Conservation (phyloP, 805 yeast genomes). For the Candida manassasensis region DNA sequence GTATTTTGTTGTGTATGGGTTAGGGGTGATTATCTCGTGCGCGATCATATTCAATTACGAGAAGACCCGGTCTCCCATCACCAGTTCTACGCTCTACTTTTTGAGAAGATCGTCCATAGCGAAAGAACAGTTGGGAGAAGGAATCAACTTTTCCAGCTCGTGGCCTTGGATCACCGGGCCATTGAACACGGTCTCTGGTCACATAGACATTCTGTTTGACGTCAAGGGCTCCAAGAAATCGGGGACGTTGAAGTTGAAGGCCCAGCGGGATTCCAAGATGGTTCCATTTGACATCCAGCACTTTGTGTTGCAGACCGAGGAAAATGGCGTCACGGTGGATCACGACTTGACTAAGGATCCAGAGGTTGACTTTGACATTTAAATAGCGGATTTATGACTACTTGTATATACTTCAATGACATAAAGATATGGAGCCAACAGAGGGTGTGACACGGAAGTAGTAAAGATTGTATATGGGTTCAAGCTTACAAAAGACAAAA, state of each 20-base stretch:
- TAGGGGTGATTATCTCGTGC: slow-evolving; percentile 37
- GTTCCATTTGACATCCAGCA: slow-evolving; percentile 40
- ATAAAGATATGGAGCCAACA: no score
- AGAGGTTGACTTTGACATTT: slow-evolving; percentile 9
- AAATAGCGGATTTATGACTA: not conserved
- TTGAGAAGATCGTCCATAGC: slow-evolving; percentile 71
- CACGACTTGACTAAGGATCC: slow-evolving; percentile 11
- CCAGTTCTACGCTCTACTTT: slow-evolving; percentile 80
- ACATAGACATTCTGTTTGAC: slow-evolving; percentile 65
- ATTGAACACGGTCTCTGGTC: slow-evolving; percentile 77
- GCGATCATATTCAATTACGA: slow-evolving; percentile 84
- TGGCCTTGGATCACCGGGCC: slow-evolving; percentile 91
- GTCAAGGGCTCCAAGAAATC: slow-evolving; percentile 61
- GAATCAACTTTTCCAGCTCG: slow-evolving; percentile 66
- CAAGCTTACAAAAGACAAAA: no score
- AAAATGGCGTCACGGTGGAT: slow-evolving; percentile 13
- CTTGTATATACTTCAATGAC: slow-evolving; percentile 1
- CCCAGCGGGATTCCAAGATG: slow-evolving; percentile 58
- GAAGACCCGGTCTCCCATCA: slow-evolving; percentile 83
- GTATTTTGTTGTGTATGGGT: slow-evolving; percentile 45
- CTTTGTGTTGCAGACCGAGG: slow-evolving; percentile 24
- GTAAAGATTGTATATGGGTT: no score
- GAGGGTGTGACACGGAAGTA: no score
- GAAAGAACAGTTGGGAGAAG: slow-evolving; percentile 61
- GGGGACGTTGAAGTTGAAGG: slow-evolving; percentile 59